These are phyloP conservation scores for Candida nonsorbophila DNA, from an alignment of 805 yeast genomes.

Conservation along the genomic window DNA sequence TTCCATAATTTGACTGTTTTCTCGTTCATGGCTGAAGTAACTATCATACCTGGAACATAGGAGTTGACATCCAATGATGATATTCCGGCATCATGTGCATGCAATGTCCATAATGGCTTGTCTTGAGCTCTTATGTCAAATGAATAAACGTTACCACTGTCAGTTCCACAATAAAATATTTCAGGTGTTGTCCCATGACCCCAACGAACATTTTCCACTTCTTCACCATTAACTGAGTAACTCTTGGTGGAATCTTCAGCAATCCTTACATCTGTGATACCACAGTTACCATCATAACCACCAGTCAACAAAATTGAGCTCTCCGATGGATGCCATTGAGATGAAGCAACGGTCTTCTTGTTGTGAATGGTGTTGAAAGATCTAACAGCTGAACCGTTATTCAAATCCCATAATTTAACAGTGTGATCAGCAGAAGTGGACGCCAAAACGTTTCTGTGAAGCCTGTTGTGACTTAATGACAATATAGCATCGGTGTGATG, in stretches of 20 bases:
- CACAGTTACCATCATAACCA: constrained; percentile 84
- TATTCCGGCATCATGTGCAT: constrained; percentile 95
- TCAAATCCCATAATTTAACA: constrained; percentile 91
- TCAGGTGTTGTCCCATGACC: constrained; percentile 42
- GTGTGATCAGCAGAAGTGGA: constrained; percentile 95
- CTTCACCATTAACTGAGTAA: constrained; percentile 69
- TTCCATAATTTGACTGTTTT: constrained; percentile 86
- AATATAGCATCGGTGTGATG: constrained; percentile 94
- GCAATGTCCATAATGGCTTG: constrained; percentile 87
- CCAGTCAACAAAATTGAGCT: constrained; percentile 77
- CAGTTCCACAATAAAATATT: constrained; percentile 82
- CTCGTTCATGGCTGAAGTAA: constrained; percentile 90
- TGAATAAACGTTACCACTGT: constrained; percentile 81
- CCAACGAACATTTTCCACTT: constrained; percentile 81
- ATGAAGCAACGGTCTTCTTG: constrained; percentile 76
- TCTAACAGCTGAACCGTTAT: constrained; percentile 67
- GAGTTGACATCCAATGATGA: constrained; percentile 71
- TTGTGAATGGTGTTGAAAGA: constrained; percentile 67
- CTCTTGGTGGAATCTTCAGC: constrained; percentile 55
- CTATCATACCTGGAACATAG: constrained; percentile 65
- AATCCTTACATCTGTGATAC: constrained; percentile 80
- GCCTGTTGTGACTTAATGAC: constrained; percentile 75
- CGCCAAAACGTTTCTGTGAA: constrained; percentile 79
- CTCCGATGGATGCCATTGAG: constrained; percentile 76
- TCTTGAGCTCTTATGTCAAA: constrained; percentile 73